Evolutionary conservation across 768 basidiomycete species (phyloP).

Genomic region (Mycena leptocephala): DNA sequence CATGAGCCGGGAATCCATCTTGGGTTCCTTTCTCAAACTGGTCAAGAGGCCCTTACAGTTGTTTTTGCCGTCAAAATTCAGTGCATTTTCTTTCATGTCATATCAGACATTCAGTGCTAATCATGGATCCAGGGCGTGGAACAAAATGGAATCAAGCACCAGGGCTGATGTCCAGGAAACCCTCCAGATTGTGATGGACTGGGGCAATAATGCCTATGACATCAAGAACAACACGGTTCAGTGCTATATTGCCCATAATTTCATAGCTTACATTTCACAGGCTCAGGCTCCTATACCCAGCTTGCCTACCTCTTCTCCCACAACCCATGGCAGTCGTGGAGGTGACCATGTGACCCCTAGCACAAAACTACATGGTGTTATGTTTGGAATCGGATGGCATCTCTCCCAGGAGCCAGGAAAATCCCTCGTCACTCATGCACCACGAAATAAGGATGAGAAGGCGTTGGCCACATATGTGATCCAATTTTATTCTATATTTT

Average conservation of each 20-base stretch:
- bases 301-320: neutral
- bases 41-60: neutral
- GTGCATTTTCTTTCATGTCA: neutral
- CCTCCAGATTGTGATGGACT: constrained; percentile 18
- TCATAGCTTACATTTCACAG: neutral
- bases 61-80: constrained; percentile 9
- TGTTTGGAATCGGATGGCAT: constrained; percentile 26
- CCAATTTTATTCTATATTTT: neutral
- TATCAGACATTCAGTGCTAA: neutral
- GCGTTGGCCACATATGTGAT: neutral
- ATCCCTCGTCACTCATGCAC: constrained; percentile 7
- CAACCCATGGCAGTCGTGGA: neutral
- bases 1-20: constrained; percentile 19
- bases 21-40: neutral
- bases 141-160: neutral
- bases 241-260: neutral
- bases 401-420: neutral
- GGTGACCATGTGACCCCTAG: neutral
- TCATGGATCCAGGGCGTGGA: constrained; percentile 4
- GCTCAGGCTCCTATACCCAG: neutral
- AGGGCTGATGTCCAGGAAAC: neutral
- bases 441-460: neutral
- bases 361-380: too few relatives aligned
- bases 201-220: neutral
- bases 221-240: constrained; percentile 15